Evolutionary conservation across 495 filamentous ascomycete species (phyloP), one percentile per base, ranked within the genome.

Genomic region (Daldinia childiae): DNA sequence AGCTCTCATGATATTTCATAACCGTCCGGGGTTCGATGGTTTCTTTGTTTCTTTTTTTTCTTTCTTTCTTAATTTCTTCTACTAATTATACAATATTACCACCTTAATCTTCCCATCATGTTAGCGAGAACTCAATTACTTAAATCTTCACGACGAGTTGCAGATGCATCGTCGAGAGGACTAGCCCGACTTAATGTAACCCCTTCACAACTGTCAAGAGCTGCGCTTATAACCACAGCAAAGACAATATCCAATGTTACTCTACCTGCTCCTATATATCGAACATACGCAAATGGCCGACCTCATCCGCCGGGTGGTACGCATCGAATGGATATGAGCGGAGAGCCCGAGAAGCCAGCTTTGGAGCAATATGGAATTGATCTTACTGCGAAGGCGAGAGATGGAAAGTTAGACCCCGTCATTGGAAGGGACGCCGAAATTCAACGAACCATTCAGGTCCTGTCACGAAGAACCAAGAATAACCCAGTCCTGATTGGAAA

Each of bases 391-490:
- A 88, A 87, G 73, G 95, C 95, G 29, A 93, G 86, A 75, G 91
- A 89, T 27, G 95, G 95, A 51, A 98, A 97, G 78, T 85, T 99
- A 6, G 95, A 99, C 74, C 95, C 95, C 1, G 93, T 98, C 6
- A 98, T 99, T 79, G 95, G 95, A 21, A 86, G 95, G 77, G 93
- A 97, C 71, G 84, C 88, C 7, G 93, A 97, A 80, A 96, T 98
- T 54, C 92, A 97, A 76, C 85, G 96, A 52, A 97, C 95, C 4
- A 97, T 99, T 34, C 95, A 99, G 73, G 88, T 99, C 26, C 82
- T 99, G 12, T 98, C 95, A 11, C 85, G 95, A 62, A 85, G 95
- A 55, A 98, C 95, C 5, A 99, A 98, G 79, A 98, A 99, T 77
- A 98, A 98, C 67, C 95, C 95, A 1, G 95, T 98, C 19, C 83